phyloP scores from a whole-genome alignment of 2,329 filamentous ascomycete genomes.

The Hypomyces rosellus region DNA sequence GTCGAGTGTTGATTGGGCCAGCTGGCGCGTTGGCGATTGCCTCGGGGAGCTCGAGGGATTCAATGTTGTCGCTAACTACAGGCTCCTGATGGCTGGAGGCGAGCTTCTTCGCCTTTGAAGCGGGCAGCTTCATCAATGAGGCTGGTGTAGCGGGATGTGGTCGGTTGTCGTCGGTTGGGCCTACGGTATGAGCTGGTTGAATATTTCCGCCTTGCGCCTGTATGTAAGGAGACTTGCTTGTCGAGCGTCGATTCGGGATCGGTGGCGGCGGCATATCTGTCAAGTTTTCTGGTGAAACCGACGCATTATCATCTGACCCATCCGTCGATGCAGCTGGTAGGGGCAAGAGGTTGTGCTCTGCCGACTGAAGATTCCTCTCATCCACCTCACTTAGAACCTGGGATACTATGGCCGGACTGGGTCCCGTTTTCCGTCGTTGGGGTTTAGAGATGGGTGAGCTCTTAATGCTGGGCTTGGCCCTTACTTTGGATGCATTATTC shows the following conservation, averaged over 20 bases:
- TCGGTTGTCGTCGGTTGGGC: conserved; percentile 22
- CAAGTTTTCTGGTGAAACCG: conserved; percentile 57
- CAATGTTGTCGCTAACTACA: conserved; percentile 46
- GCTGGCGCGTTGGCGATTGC: conserved; percentile 38
- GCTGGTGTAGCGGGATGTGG: conserved; percentile 74
- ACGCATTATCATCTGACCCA: conserved; percentile 58
- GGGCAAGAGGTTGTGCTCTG: conserved; percentile 32
- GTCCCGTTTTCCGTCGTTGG: conserved; percentile 45
- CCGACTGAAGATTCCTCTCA: conserved; percentile 28
- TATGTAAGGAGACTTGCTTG: conserved; percentile 62
- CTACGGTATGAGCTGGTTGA: conserved; percentile 5
- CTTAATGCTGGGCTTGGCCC: conserved; percentile 49
- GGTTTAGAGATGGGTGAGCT: conserved; percentile 70
- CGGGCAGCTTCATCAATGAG: conserved; percentile 73
- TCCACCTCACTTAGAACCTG: conserved; percentile 50
- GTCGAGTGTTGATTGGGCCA: conserved; percentile 33
- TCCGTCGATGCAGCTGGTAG: conserved; percentile 39
- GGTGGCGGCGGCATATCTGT: conserved; percentile 63
- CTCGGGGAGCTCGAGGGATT: conserved; percentile 65
- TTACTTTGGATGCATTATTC: conserved; percentile 46
- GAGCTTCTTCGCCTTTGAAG: conserved; percentile 45
- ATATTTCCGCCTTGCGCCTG: conserved; percentile 41
- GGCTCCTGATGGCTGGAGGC: conserved; percentile 36
- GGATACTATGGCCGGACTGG: conserved; percentile 50
- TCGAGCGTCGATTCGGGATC: conserved; percentile 58